phyloP scores from a whole-genome alignment of 164 flowering plant genomes.

The Annona cherimola region DNA sequence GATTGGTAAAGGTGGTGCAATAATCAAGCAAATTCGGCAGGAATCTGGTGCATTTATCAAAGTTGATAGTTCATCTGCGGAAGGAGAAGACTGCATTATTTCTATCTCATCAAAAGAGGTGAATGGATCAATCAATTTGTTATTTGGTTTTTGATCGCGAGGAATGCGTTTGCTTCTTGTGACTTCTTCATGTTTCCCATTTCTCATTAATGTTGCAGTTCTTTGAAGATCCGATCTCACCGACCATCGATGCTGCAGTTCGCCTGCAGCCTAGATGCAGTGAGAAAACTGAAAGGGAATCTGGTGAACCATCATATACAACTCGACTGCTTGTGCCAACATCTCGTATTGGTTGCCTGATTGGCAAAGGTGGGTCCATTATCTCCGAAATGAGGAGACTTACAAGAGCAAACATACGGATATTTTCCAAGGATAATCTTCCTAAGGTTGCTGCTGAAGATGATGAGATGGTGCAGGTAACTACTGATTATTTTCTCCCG shows the following conservation, averaged over 20 bases:
- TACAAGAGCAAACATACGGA: constrained; percentile 89
- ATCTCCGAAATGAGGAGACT: constrained; percentile 79
- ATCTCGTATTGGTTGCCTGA: constrained; percentile 86
- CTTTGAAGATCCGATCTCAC: constrained; percentile 75
- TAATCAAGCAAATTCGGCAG: constrained; percentile 88
- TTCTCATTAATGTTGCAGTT: constrained; percentile 32
- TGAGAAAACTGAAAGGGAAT: constrained; percentile 78
- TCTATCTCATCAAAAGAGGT: constrained; percentile 82
- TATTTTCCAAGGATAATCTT: constrained; percentile 76
- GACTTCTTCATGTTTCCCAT: neutral
- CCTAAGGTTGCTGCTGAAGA: constrained; percentile 88
- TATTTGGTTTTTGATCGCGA: neutral
- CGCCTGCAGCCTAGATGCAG: constrained; percentile 93
- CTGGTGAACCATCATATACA: constrained; percentile 62
- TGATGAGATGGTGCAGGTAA: constrained; percentile 98
- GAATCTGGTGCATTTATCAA: constrained; percentile 78
- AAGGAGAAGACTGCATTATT: constrained; percentile 80
- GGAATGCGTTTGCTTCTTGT: neutral
- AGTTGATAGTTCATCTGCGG: constrained; percentile 74
- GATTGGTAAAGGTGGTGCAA: constrained; percentile 83
- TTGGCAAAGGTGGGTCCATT: constrained; percentile 94
- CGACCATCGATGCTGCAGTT: constrained; percentile 81
- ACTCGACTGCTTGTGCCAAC: constrained; percentile 87
- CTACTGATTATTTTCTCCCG: neutral
- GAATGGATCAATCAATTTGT: neutral